Evolutionary conservation across 2,329 filamentous ascomycete genomes (phyloP), one percentile per base, ranked within the genome.

Genomic region (Alternaria sp.): DNA sequence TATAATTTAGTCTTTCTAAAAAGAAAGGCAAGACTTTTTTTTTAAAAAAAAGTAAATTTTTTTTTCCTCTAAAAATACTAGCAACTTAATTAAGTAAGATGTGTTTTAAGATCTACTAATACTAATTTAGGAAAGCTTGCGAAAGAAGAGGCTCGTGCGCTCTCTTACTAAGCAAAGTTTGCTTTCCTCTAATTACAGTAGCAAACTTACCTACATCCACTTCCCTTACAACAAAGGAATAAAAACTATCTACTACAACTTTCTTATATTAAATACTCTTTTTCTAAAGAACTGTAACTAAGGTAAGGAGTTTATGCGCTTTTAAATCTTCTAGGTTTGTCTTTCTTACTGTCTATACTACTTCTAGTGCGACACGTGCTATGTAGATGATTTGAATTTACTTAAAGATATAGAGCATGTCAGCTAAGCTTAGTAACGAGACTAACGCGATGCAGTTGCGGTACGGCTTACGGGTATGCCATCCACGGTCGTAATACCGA

Each of bases 401-500:
- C 13, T 3, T 33, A 24, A 31, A 37, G 13, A 17, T n/a, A 40
- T 5, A 0, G 2, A 44, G 4, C 24, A 31, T 26, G 14, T 7
- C 13, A 13, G 21, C 3, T 4, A 33, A 36, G 11, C 7, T 9
- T n/a, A 34, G 17, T 8, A 11, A n/a, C 11, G 9, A 45, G 21
- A 13, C 56, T 59, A 56, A 59, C 40, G 28, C 28, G 14, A 56
- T 59, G 23, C 14, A 59, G 56, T 13, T 34, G 48, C 50, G 51
- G 42, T 17, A 17, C 17, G 17, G 17, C 17, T 3, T n/a, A 8
- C 24, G n/a, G 56, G 29, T 11, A 76, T 75, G 72, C 68, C 69
- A 1, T 33, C 67, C 1, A 72, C 61, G 63, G 72, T 77, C 9
- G 62, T 73, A 0, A 67, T 75, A n/a, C 67, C 69, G 4, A 63